A percentile compares a stretch with the other conserved stretches of the same genome.
phyloP scores from a whole-genome alignment of 2,329 filamentous ascomycete genomes.

The Ascochyta rabiei region DNA sequence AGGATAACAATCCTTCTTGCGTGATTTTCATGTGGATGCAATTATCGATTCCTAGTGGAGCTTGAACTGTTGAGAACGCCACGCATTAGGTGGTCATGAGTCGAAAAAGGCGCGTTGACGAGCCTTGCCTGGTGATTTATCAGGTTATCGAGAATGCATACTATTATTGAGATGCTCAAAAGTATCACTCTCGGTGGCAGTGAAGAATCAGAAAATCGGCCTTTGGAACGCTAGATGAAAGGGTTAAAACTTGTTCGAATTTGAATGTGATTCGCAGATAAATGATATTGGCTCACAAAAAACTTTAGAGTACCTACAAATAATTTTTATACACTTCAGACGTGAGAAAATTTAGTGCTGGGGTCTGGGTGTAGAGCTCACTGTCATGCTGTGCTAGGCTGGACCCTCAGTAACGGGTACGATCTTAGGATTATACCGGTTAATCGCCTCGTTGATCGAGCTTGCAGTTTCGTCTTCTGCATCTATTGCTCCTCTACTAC shows the following conservation, averaged over 20 bases:
- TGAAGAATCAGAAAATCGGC: too few species aligned
- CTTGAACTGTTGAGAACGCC: not conserved
- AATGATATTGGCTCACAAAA: too few species aligned
- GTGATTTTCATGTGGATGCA: not conserved
- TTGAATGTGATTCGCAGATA: too few species aligned
- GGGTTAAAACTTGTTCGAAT: too few species aligned
- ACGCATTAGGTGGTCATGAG: not conserved
- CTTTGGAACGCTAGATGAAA: too few species aligned
- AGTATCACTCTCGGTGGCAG: too few species aligned
- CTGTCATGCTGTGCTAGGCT: not conserved
- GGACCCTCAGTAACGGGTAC: not conserved
- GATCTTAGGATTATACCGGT: not conserved
- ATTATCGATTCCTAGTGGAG: not conserved
- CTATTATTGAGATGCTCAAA: too few species aligned
- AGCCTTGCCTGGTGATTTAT: not conserved
- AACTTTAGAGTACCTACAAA: not conserved
- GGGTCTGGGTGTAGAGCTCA: too few species aligned
- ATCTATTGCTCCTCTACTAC: not conserved
- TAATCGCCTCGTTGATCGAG: constrained; percentile 10
- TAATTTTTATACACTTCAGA: too few species aligned
- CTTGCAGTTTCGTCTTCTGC: constrained; percentile 15
- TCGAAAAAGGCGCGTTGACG: not conserved
- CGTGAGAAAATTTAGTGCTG: not conserved
- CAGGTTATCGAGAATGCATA: too few species aligned
- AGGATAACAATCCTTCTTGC: not conserved